Conservation (phyloP, 2,329 filamentous ascomycete genomes). For the Phyllosticta citribraziliensis region DNA sequence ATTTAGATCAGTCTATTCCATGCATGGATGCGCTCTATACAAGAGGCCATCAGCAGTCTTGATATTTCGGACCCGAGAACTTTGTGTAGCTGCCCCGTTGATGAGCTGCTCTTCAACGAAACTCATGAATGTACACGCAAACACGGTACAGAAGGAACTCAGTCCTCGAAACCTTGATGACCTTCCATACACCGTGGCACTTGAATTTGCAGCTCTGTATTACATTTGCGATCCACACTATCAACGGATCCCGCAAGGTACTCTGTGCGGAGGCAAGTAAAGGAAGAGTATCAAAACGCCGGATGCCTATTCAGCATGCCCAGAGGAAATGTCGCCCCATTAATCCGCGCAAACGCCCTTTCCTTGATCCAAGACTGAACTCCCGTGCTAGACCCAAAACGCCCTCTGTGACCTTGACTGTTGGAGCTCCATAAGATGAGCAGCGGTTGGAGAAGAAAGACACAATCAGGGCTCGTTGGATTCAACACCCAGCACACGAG, state of each 20-base stretch:
- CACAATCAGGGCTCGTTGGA: background rate
- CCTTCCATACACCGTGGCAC: too few species aligned
- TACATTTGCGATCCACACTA: background rate
- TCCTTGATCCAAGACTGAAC: background rate
- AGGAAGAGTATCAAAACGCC: background rate
- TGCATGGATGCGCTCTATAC: too few species aligned
- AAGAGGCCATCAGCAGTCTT: too few species aligned
- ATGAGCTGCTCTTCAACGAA: too few species aligned
- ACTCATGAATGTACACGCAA: too few species aligned
- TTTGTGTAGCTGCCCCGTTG: too few species aligned
- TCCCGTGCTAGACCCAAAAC: background rate
- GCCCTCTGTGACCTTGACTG: background rate
- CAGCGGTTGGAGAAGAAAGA: background rate
- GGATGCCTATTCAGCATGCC: background rate
- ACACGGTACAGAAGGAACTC: too few species aligned
- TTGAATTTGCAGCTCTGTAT: background rate
- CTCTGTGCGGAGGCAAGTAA: background rate
- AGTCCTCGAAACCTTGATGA: too few species aligned
- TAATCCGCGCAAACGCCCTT: background rate
- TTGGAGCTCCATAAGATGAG: background rate
- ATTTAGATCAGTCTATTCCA: too few species aligned
- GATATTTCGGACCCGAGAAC: too few species aligned
- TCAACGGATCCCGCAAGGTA: background rate
- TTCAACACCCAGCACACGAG: constrained; percentile 56
- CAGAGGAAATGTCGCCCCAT: background rate